phyloP scores from a whole-genome alignment of 1,284 basidiomycete species.

The Tilletia walkeri region DNA sequence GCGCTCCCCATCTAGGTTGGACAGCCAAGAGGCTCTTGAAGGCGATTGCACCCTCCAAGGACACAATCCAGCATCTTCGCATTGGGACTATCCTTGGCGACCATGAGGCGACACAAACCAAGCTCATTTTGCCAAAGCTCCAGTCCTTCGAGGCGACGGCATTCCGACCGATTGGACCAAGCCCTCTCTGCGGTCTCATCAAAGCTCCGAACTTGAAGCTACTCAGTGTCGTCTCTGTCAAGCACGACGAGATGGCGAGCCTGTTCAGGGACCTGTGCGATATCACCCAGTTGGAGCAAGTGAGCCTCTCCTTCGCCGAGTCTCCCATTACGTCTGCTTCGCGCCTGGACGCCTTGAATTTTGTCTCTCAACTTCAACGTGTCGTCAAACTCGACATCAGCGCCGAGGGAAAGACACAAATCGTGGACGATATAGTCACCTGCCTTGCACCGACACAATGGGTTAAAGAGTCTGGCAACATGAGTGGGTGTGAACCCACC shows the following conservation, averaged over 20 bases:
- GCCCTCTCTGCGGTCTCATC: background rate
- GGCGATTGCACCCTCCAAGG: background rate
- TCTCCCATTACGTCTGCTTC: background rate
- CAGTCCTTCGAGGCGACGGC: background rate
- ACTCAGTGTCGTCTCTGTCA: background rate
- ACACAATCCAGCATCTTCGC: background rate
- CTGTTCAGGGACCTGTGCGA: background rate
- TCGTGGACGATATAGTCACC: background rate
- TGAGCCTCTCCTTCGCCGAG: conserved; percentile 6
- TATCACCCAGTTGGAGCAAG: background rate
- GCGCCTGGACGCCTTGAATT: background rate
- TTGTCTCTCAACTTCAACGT: background rate
- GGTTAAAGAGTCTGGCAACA: background rate
- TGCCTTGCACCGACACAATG: background rate
- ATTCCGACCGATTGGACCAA: background rate
- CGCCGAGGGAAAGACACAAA: background rate
- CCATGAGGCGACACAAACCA: background rate
- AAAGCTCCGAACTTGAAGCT: background rate
- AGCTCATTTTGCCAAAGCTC: background rate
- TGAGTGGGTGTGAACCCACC: background rate
- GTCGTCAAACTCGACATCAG: conserved; percentile 8
- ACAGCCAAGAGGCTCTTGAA: background rate
- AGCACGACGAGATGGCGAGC: background rate
- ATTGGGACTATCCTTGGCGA: background rate
- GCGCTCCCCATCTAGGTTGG: too few species aligned